Evolutionary conservation across 768 basidiomycete genomes (phyloP), one percentile per base, ranked within the genome.

Genomic region (Flagelloscypha sp.): DNA sequence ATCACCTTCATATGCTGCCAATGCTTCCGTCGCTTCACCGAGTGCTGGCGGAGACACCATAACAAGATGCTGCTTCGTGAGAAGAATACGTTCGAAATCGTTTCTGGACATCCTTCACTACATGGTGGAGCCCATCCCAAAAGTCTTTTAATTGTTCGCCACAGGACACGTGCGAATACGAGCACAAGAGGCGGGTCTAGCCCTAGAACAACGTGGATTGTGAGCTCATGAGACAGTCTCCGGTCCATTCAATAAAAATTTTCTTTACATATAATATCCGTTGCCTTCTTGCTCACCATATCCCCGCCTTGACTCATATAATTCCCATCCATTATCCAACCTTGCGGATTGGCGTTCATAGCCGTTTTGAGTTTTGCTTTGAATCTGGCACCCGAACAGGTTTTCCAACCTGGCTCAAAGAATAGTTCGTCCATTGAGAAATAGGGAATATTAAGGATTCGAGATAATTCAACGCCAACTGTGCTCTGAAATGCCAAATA

Each of bases 51-150:
- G n/a, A n/a, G n/a, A n/a, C n/a, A 54, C 49, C 50, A 61, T 55
- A 50, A 55, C 4, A 59, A 6, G 37, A 61, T 58, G 42, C 56
- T 58, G 7, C 56, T 44, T 13, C 39, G 23, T 27, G 47, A 52
- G 39, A 49, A 51, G 46, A 59, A 54, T 17, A 47, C 42, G 18
- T 47, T 37, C 4, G 27, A 18, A 27, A 36, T 27, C 6, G 20
- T 36, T 39, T 61, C 59, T 22, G 43, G 31, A 43, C 59, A 61
- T 17, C 54, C 59, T 7, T 46, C 40, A 16, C 48, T 49, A 48
- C 55, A 57, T 9, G 47, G 51, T 5, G 46, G 41, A 6, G 11
- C 29, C n/a, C 47, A 11, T 8, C 53, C 36, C 17, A 56, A 24
- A 6, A 61, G 44, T n/a, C 59, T 54, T 15, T 23, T 6, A 18